A percentile compares a stretch with the other conserved stretches of the same genome.
Evolutionary conservation across 2,329 filamentous ascomycete species (phyloP).

Genomic region (Golovinomyces cichoracearum): DNA sequence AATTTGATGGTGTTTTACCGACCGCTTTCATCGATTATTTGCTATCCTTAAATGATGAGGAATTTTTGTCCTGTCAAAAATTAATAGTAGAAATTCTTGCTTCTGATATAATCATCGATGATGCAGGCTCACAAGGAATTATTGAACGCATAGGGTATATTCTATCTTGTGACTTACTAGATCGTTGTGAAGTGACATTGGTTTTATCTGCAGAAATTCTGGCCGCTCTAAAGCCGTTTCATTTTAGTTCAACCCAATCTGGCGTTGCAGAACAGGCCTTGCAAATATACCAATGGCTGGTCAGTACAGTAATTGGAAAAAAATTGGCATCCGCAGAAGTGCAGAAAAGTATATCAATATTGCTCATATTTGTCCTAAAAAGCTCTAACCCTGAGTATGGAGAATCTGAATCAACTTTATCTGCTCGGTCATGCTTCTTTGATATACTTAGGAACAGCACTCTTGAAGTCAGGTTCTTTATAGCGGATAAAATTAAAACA

Average conservation of each 20-base stretch:
- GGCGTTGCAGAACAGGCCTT: constrained; percentile 39
- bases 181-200: constrained; percentile 49
- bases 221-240: constrained; percentile 18
- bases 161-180: constrained; percentile 32
- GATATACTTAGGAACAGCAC: constrained; percentile 39
- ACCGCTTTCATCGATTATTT: constrained; percentile 25
- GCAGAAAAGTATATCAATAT: constrained; percentile 36
- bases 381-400: constrained; percentile 38
- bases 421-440: constrained; percentile 46
- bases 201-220: constrained; percentile 42
- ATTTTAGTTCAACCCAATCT: constrained; percentile 16
- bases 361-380: constrained; percentile 46
- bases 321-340: constrained; percentile 43
- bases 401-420: constrained; percentile 13
- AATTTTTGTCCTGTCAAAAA: constrained; percentile 25
- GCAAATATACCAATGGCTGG: constrained; percentile 57
- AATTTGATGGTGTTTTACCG: constrained; percentile 22
- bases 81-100: constrained; percentile 27
- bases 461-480: constrained; percentile 48
- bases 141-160: constrained; percentile 26
- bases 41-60: constrained; percentile 24
- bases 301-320: constrained; percentile 37
- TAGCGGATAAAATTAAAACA: constrained; percentile 40
- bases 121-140: constrained; percentile 22
- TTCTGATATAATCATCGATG: constrained; percentile 26